Evolutionary conservation across 331 rosid species (phyloP), one percentile per base, ranked within the genome.

Genomic region (Pyrus hybrid): DNA sequence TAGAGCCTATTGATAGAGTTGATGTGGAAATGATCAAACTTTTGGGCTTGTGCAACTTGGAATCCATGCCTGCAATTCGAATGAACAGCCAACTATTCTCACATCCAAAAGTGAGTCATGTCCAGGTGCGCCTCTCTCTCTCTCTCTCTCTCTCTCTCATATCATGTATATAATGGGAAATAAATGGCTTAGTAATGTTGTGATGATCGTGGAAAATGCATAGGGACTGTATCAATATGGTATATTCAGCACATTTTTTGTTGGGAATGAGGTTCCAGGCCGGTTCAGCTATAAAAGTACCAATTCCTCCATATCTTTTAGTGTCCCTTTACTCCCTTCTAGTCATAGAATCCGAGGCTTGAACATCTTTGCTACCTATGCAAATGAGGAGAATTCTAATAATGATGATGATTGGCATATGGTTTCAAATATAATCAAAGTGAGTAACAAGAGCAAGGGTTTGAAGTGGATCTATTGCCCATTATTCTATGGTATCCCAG

Each of bases 31-130:
- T 37, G 13, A 10, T 37, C 13, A 37, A 10, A 37, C 45, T 37
- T 37, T 37, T 37, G 45, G 45, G 45, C 45, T 37, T 37, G 45
- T 37, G 45, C 13, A 37, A 10, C 45, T 9, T 37, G 13, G 45
- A 3, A 37, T 37, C 45, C 45, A 2, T 37, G 45, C 45, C 13
- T 10, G 45, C 45, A 0, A 0, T 37, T 37, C 4, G 45, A 10
- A 35, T 35, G 1, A 32, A 32, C 0, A 0, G 9, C 9, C 10
- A 0, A n/a, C n/a, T n/a, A n/a, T n/a, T n/a, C n/a, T n/a, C n/a
- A n/a, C n/a, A n/a, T n/a, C n/a, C n/a, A n/a, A n/a, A n/a, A n/a
- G n/a, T n/a, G n/a, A n/a, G n/a, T n/a, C n/a, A n/a, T n/a, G 13
- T 37, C 45, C 13, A 37, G 45, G 45, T 37, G 4, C 45, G 45